These are phyloP conservation scores for Paxillus rubicundulus DNA, from an alignment of 768 basidiomycete genomes.

Conservation along the genomic window DNA sequence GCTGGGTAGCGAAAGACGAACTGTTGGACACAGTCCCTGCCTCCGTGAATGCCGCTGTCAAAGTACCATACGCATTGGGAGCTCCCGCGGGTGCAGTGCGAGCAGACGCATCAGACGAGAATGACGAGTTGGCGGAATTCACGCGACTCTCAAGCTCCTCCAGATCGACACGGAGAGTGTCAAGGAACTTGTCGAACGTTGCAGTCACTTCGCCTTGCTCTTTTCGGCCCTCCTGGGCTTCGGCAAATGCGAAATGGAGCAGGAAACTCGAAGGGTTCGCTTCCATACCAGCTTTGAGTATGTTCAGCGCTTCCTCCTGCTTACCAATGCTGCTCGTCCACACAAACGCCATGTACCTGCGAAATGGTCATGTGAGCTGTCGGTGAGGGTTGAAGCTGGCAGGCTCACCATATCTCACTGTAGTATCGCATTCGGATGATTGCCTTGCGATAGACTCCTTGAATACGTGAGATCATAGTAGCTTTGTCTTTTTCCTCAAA, in stretches of 20 bases:
- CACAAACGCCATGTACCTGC: slow-evolving; percentile 86
- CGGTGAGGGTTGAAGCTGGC: background rate
- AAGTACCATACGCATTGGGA: slow-evolving; percentile 11
- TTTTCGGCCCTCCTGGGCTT: slow-evolving; percentile 62
- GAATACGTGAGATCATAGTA: slow-evolving; percentile 65
- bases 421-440: slow-evolving; percentile 91
- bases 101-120: slow-evolving; percentile 35
- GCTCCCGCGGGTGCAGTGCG: slow-evolving; percentile 25
- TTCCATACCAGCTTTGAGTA: slow-evolving; percentile 81
- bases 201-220: slow-evolving; percentile 67
- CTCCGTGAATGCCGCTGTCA: slow-evolving; percentile 20
- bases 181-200: slow-evolving; percentile 71
- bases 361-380: slow-evolving; percentile 12
- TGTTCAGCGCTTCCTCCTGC: slow-evolving; percentile 75
- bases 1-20: slow-evolving; percentile 50
- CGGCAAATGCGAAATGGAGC: slow-evolving; percentile 86
- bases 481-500: slow-evolving; percentile 80
- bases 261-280: slow-evolving; percentile 89
- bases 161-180: slow-evolving; percentile 59
- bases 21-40: slow-evolving; percentile 37
- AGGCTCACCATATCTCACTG: slow-evolving; percentile 84
- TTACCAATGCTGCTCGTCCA: slow-evolving; percentile 78
- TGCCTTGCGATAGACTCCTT: slow-evolving; percentile 85
- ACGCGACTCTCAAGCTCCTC: slow-evolving; percentile 53
- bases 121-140: slow-evolving; percentile 38